Base-by-base conservation (phyloP, 176 grass and related monocot species). In the Triticum dicoccoides region DNA sequence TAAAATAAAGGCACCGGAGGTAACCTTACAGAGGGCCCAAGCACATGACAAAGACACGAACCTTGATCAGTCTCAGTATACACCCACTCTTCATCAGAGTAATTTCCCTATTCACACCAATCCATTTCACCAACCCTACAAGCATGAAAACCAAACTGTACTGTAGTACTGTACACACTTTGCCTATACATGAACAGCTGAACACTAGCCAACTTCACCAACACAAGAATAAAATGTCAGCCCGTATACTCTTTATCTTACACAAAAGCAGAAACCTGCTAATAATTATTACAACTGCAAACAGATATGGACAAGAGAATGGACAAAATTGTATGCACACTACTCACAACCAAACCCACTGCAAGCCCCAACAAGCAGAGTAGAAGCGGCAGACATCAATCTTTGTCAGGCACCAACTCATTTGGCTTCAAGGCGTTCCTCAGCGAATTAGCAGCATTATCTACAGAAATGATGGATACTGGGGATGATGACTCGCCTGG, bases 261-360 rank as follows among this genome's bases (percentile, higher is more conserved):
- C 29, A 73, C 56, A 83, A 72, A 64, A 54, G 15, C 44, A 74
- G 25, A 44, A 45, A 73, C 74, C 58, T 83, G 34, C 44, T 67
- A 80, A 34, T 59, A 25, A 10, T 56, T 56, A 74, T 39, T 72
- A 73, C 24, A 83, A 34, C 5, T 29, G 51, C 44, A 83, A 67
- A 51, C 63, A n/a, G 49, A 18, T 34, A 10, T 39, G 38, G 52
- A 69, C 4, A 74, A 65, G 74, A 73, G 21, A 89, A 82, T 52
- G 88, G 64, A 71, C 54, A 84, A 80, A 84, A 87, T 21, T 47
- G n/a, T 74, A 87, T 80, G 75, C 80, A 87, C 89, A 84, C 42
- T n/a, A 21, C 17, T 82, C 65, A 74, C 65, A 79, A 73, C 23
- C 42, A 66, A 61, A 61, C 61, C 73, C 83, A 3, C 2, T 75